A percentile compares a stretch with the other conserved stretches of the same genome.
These are phyloP conservation scores for Alternaria solani DNA, from an alignment of 2,329 filamentous ascomycete species.

Conservation along the genomic window DNA sequence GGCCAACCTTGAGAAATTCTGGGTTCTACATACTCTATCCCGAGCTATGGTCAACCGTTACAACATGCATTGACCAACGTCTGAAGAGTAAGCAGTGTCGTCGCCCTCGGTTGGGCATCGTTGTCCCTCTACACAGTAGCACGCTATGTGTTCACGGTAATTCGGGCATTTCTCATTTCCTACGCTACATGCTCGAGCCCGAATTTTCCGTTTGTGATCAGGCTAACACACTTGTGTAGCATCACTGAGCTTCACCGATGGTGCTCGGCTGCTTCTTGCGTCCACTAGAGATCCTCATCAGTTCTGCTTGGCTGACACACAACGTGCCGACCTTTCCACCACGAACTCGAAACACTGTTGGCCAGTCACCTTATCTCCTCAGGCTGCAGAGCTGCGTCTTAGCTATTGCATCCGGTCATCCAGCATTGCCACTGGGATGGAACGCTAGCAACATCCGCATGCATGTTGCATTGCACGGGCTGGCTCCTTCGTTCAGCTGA, in stretches of 20 bases:
- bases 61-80: constrained; percentile 37
- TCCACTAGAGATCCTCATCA: constrained; percentile 35
- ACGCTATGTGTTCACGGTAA: constrained; percentile 25
- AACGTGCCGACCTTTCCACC: constrained; percentile 37
- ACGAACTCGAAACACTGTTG: constrained; percentile 45
- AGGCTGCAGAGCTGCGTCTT: constrained; percentile 51
- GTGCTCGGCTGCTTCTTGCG: constrained; percentile 31
- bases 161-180: constrained; percentile 34
- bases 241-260: constrained; percentile 38
- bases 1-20: constrained; percentile 28
- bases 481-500: constrained; percentile 50
- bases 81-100: constrained; percentile 25
- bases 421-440: constrained; percentile 45
- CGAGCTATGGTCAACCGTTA: constrained; percentile 30
- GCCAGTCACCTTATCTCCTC: constrained; percentile 60
- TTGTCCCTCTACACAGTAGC: constrained; percentile 21
- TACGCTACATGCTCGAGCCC: constrained; percentile 32
- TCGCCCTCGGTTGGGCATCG: constrained; percentile 30
- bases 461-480: constrained; percentile 50
- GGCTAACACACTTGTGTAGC: constrained; percentile 51
- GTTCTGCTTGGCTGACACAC: constrained; percentile 45
- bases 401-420: constrained; percentile 48
- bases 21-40: constrained; percentile 24
- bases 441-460: constrained; percentile 48
- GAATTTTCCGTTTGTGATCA: constrained; percentile 32